Base-by-base conservation (phyloP, 2,329 filamentous ascomycete genomes). In the Coniella vitis region DNA sequence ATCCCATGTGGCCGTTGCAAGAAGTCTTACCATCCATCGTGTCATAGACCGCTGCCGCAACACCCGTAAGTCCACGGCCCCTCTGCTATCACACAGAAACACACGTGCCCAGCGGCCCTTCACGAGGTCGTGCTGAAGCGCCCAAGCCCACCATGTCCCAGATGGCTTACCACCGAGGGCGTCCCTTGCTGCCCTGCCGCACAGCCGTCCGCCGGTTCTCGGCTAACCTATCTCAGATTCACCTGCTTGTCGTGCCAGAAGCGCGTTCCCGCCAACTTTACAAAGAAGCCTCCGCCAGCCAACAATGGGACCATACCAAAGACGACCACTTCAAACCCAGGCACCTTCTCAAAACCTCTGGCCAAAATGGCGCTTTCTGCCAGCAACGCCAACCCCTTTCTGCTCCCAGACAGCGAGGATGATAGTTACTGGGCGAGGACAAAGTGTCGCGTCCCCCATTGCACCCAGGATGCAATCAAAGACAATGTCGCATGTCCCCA, bases 21-120 rank as follows among this genome's bases (percentile, higher is more conserved):
- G 32, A 51, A 52, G 39, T 49, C 42, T 34, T 61, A 58, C 47
- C 59, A 62, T 45, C 48, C 55, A 16, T 53, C 54, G 39, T 63
- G 59, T 41, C 54, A 61, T 39, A 49, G 43, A 38, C 57, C 58
- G 8, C 32, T 49, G 32, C 55, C 58, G 14, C 49, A 43, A 31
- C 49, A 50, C 16, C 40, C 47, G 20, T 51, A 19, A 56, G 45
- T 47, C 12, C 8, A 22, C n/a, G 4, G 17, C 19, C 14, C 19
- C 16, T 17, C 14, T 21, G n/a, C 7, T 16, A 12, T 29, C 10
- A 25, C n/a, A 16, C n/a, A 14, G 14, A n/a, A 17, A 38, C 7
- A 13, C 13, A 16, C 22, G n/a, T 31, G 13, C 31, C 21, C n/a
- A 41, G 38, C 17, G 16, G 12, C 38, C 8, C 19, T 19, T 8